Evolutionary conservation across 31 red algal genomes (phyloP).

Genomic region (Odonthalia washingtoniensis): DNA sequence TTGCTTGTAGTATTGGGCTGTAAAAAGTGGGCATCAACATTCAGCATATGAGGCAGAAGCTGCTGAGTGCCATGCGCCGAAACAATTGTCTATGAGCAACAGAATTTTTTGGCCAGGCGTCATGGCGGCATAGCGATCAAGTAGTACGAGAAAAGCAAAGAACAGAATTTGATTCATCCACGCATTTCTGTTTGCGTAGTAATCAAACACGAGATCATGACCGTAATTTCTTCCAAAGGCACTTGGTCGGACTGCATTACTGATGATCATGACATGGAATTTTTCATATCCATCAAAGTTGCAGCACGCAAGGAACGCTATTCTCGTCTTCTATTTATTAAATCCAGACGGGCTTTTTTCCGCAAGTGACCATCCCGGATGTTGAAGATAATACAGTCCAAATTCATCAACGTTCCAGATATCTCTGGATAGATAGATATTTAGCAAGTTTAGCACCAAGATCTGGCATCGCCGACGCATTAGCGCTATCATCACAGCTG

Average conservation of each 20-base stretch:
- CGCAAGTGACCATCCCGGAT: not conserved
- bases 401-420: conserved; percentile 46
- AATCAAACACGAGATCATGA: conserved; percentile 23
- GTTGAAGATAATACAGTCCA: conserved; percentile 3
- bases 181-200: conserved; percentile 32
- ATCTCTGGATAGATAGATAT: not conserved
- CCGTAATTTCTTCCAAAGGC: conserved; percentile 9
- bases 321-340: conserved; percentile 34
- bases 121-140: conserved; percentile 16
- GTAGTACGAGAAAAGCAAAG: conserved; percentile 4
- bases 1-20: too few species aligned
- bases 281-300: conserved; percentile 23
- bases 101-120: too few species aligned
- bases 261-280: conserved; percentile 24
- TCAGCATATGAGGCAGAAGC: not conserved
- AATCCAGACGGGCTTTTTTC: not conserved
- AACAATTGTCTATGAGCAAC: conserved; percentile 42
- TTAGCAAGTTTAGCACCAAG: not conserved
- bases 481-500: not conserved
- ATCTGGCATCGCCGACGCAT: not conserved
- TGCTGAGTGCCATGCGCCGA: not conserved
- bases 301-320: too few species aligned
- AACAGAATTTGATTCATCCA: conserved; percentile 25
- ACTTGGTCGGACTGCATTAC: not conserved
- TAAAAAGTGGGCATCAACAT: not conserved